Evolutionary conservation across 768 basidiomycete genomes (phyloP), one percentile per base, ranked within the genome.

Genomic region (Hygrocybe punicea): DNA sequence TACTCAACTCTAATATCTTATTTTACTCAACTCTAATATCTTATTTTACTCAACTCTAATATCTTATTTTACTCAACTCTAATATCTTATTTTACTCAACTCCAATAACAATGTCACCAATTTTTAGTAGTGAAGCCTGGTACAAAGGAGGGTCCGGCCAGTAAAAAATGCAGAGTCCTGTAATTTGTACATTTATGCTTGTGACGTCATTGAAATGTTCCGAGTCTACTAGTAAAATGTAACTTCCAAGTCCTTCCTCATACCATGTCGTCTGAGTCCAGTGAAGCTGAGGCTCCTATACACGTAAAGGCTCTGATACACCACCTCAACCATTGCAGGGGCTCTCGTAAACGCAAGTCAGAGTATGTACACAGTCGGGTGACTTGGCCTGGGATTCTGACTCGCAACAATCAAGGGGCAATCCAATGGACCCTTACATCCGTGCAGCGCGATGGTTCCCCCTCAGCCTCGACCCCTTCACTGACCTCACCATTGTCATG

Each of bases 381-480:
- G 16, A 14, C 16, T 29, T 50, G 24, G 49, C 34, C 14, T 50
- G 24, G 16, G n/a, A 21, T 33, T 33, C 23, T 35, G n/a, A 25
- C 49, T 25, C 24, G 33, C 29, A 29, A 29, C 29, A 29, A 29
- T 29, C 29, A 29, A 29, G 29, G 17, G 25, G 14, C 25, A 4
- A 37, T 40, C 17, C 13, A 11, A 29, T 53, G 51, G 19, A 53
- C 16, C 36, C 51, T 33, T 53, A 53, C 37, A 19, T 17, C 35
- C 17, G 35, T 23, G 51, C 36, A 9, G 51, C 51, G 21, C 23
- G 35, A 39, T 37, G 36, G 5, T 24, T 53, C 7, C 51, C 51
- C 37, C 51, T 53, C 19, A 17, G 33, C 36, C 8, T 53, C 51
- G 39, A 53, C 24, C 51, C 51, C 11, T 53, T 53, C 39, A 25